Conservation (phyloP, 306 rosid genomes). For the Arachis hypogaea region DNA sequence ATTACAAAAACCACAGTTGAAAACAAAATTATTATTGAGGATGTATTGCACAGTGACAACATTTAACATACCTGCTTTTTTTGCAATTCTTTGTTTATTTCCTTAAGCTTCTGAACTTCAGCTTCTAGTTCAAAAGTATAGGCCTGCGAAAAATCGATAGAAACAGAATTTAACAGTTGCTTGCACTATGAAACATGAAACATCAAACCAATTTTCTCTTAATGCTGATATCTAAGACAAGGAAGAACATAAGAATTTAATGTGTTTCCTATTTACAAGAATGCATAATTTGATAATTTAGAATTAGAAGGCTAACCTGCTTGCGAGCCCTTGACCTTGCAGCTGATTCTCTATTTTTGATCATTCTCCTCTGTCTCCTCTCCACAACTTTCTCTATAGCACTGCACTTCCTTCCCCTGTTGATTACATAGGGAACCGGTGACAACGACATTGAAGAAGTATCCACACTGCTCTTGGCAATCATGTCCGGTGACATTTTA, state of each 20-base stretch:
- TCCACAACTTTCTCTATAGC: slow-evolving; percentile 84
- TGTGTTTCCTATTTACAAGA: neutral
- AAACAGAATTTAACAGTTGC: slow-evolving; percentile 20
- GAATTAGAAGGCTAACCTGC: slow-evolving; percentile 60
- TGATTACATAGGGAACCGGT: slow-evolving; percentile 72
- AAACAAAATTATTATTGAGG: slow-evolving; percentile 6
- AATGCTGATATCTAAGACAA: neutral
- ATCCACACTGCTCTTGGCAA: slow-evolving; percentile 46
- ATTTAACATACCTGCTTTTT: slow-evolving; percentile 62
- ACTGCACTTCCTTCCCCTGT: slow-evolving; percentile 65
- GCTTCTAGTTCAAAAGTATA: slow-evolving; percentile 91
- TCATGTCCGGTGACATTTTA: slow-evolving; percentile 61
- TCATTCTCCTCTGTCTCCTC: slow-evolving; percentile 97
- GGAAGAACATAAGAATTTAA: neutral
- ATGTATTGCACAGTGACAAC: neutral
- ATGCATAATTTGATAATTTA: slow-evolving; percentile 1
- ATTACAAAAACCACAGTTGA: neutral
- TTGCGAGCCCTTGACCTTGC: slow-evolving; percentile 98
- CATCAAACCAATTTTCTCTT: neutral
- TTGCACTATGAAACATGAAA: neutral
- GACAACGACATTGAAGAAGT: slow-evolving; percentile 57
- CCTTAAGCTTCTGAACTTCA: slow-evolving; percentile 80
- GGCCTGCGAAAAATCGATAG: slow-evolving; percentile 61
- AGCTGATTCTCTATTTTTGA: slow-evolving; percentile 95
- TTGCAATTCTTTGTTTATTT: slow-evolving; percentile 71